A percentile compares a stretch with the other conserved stretches of the same genome.
Conservation (phyloP, 192 early-diverging fungal genomes). For the Coemansia erecta region DNA sequence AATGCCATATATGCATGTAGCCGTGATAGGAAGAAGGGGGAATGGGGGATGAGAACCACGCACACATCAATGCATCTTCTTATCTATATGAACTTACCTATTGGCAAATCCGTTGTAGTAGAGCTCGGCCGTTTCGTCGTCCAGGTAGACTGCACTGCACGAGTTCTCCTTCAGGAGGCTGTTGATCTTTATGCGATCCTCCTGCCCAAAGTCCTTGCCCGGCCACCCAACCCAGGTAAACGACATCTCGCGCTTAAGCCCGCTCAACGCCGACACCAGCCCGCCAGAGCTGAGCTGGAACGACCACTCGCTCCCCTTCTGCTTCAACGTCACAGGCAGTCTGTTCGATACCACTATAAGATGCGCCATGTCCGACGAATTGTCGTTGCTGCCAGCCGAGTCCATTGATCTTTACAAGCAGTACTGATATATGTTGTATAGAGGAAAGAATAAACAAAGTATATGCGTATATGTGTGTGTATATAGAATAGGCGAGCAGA, state of each 20-base stretch:
- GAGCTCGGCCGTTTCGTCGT: constrained; percentile 87
- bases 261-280: constrained; percentile 90
- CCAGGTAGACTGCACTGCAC: constrained; percentile 91
- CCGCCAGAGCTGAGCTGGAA: constrained; percentile 93
- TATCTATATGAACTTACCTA: constrained; percentile 43
- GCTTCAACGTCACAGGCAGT: constrained; percentile 82
- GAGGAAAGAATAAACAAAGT: not conserved
- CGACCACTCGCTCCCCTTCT: constrained; percentile 53
- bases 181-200: constrained; percentile 70
- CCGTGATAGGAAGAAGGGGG: not conserved
- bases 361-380: constrained; percentile 44
- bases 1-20: not conserved
- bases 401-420: not conserved
- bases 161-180: constrained; percentile 76
- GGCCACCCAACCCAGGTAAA: constrained; percentile 99
- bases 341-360: constrained; percentile 95
- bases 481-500: not conserved
- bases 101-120: constrained; percentile 99
- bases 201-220: constrained; percentile 79
- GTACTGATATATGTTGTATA: not conserved
- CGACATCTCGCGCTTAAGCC: constrained; percentile 89
- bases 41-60: not conserved
- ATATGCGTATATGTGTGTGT: not conserved
- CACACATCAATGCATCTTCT: not conserved
- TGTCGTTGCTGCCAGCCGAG: not conserved